A percentile compares a stretch with the other conserved stretches of the same genome.
Conservation (phyloP, 768 basidiomycete species). For the Serendipita indica region DNA sequence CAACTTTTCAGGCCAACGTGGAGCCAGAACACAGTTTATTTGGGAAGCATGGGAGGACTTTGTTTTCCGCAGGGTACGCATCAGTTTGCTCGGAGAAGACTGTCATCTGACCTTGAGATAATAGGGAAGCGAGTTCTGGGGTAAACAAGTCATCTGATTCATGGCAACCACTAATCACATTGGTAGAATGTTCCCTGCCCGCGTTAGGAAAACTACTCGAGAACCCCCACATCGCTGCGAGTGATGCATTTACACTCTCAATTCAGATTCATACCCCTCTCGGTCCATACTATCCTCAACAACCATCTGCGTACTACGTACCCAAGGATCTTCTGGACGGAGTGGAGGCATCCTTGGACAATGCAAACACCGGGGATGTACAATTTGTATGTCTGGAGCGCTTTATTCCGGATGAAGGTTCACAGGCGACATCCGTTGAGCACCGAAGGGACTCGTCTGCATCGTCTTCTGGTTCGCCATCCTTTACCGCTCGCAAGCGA, state of each 20-base stretch:
- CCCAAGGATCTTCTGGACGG: conserved; percentile 54
- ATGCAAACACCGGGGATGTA: conserved; percentile 63
- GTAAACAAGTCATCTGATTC: conserved; percentile 25
- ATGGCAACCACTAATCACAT: not conserved
- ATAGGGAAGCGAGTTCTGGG: conserved; percentile 62
- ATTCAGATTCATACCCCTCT: conserved; percentile 55
- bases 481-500: conserved; percentile 48
- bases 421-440: conserved; percentile 21
- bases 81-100: too few species aligned
- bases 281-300: conserved; percentile 43
- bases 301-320: conserved; percentile 48
- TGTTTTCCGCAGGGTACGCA: conserved; percentile 54
- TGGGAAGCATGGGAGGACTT: conserved; percentile 66
- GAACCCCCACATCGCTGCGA: conserved; percentile 40
- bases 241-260: conserved; percentile 57
- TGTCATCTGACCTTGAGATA: too few species aligned
- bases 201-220: conserved; percentile 44
- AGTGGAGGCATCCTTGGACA: conserved; percentile 56
- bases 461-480: conserved; percentile 29
- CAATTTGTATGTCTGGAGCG: conserved; percentile 59
- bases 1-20: conserved; percentile 43
- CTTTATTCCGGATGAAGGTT: conserved; percentile 21
- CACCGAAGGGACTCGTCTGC: conserved; percentile 27
- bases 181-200: conserved; percentile 49
- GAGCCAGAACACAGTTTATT: conserved; percentile 53